A percentile compares a stretch with the other conserved stretches of the same genome.
Evolutionary conservation across 2,329 filamentous ascomycete species (phyloP).

Genomic region (Xylaria sp.): DNA sequence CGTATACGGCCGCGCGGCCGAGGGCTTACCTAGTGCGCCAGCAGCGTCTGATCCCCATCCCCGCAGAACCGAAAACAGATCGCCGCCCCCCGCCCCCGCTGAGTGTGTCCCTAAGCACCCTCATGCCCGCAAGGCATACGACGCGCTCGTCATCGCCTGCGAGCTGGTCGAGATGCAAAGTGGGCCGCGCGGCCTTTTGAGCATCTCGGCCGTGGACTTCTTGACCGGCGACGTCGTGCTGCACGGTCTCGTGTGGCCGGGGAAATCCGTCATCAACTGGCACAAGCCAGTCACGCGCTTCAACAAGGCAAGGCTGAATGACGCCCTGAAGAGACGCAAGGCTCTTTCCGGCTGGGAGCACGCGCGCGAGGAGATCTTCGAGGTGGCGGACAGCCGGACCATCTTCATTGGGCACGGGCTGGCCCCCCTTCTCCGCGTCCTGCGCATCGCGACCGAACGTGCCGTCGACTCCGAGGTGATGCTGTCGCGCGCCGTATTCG

Average conservation of each 20-base stretch:
- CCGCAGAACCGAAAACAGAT: slow-evolving; percentile 1
- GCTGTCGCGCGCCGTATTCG: slow-evolving; percentile 21
- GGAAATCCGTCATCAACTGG: slow-evolving; percentile 12
- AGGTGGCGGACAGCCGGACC: slow-evolving; percentile 10
- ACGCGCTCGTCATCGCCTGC: slow-evolving; percentile 22
- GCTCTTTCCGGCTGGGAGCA: slow-evolving; percentile 4
- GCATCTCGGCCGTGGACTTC: slow-evolving; percentile 18
- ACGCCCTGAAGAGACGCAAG: slow-evolving; percentile 4
- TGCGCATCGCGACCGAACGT: slow-evolving; percentile 24
- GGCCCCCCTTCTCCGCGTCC: slow-evolving; percentile 16
- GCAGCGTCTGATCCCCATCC: neutral
- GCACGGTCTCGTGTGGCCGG: slow-evolving; percentile 9
- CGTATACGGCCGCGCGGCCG: neutral
- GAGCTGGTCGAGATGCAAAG: slow-evolving; percentile 12
- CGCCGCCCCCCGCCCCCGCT: slow-evolving; percentile 4
- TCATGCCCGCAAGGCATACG: neutral
- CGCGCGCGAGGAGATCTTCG: slow-evolving; percentile 20
- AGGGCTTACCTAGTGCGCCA: slow-evolving; percentile 19
- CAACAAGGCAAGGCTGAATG: neutral
- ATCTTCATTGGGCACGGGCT: slow-evolving; percentile 24
- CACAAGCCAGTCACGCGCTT: slow-evolving; percentile 10
- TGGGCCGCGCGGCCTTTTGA: slow-evolving; percentile 3
- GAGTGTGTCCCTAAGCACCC: neutral
- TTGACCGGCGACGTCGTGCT: slow-evolving; percentile 16
- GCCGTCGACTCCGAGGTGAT: slow-evolving; percentile 19